Percentiles rank a stretch among this genome's conserved stretches.
These are phyloP conservation scores for Pulveroboletus frians DNA, from an alignment of 768 basidiomycete genomes.

Conservation along the genomic window DNA sequence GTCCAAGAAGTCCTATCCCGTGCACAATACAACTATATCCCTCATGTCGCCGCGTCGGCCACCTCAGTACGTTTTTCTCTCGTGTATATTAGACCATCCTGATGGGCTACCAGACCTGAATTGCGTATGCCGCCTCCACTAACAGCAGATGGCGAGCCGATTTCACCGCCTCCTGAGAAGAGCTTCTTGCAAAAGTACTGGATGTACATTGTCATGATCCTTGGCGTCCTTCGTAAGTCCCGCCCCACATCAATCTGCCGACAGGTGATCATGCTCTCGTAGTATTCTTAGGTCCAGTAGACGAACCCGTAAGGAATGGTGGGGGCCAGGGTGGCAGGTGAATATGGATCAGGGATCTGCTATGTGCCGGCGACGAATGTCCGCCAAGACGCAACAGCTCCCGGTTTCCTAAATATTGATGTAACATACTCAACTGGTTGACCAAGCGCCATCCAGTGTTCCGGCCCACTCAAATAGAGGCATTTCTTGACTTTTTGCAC, in stretches of 20 bases:
- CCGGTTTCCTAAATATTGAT: slow-evolving; percentile 12
- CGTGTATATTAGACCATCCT: background rate
- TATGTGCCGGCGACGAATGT: background rate
- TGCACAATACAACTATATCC: slow-evolving; percentile 50
- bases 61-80: slow-evolving; percentile 45
- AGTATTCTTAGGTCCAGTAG: slow-evolving; percentile 30
- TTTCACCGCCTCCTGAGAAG: slow-evolving; percentile 62
- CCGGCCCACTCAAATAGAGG: background rate
- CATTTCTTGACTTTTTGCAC: background rate
- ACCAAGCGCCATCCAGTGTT: background rate
- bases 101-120: slow-evolving; percentile 46
- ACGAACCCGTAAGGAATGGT: slow-evolving; percentile 21
- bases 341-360: background rate
- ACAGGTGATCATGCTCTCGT: background rate
- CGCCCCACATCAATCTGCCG: background rate
- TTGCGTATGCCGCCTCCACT: slow-evolving; percentile 64
- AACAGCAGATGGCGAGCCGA: slow-evolving; percentile 58
- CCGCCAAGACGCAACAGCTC: slow-evolving; percentile 1
- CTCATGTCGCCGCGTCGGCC: slow-evolving; percentile 45
- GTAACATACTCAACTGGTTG: slow-evolving; percentile 11
- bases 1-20: slow-evolving; percentile 24
- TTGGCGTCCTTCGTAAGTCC: slow-evolving; percentile 55
- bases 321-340: slow-evolving; percentile 25
- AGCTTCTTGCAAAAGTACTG: slow-evolving; percentile 87
- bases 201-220: slow-evolving; percentile 66